Conservation (phyloP, 257 asterid genomes). For the Solanum microdontum region DNA sequence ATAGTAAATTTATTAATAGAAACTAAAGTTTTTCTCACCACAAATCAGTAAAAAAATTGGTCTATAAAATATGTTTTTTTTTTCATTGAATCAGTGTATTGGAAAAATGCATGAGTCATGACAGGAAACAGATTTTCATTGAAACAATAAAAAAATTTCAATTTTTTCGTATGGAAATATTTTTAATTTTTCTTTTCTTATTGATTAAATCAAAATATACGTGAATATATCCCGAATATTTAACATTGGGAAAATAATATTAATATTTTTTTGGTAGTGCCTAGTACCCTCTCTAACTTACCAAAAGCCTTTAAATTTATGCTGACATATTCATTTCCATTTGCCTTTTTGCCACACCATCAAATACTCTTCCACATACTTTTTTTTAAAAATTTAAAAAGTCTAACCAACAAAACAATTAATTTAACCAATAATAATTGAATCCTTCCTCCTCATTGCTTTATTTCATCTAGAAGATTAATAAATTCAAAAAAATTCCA, state of each 20-base stretch:
- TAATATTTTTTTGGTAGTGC: background rate
- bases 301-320: background rate
- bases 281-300: background rate
- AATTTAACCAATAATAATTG: background rate
- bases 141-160: accelerated
- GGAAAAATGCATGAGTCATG: background rate
- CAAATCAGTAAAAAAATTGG: background rate
- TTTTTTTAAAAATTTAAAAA: too few species aligned
- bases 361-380: background rate
- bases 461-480: background rate
- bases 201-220: background rate
- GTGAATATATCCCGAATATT: too few species aligned
- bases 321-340: background rate
- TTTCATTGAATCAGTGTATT: background rate
- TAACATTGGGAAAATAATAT: background rate
- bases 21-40: background rate
- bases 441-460: background rate
- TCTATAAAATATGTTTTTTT: background rate
- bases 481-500: background rate
- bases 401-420: background rate
- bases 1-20: too few species aligned
- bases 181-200: background rate
- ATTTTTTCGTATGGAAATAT: background rate
- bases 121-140: too few species aligned
- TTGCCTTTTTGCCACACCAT: background rate